Evolutionary conservation across 257 asterid genomes (phyloP).

Genomic region (Verbascum thapsus): DNA sequence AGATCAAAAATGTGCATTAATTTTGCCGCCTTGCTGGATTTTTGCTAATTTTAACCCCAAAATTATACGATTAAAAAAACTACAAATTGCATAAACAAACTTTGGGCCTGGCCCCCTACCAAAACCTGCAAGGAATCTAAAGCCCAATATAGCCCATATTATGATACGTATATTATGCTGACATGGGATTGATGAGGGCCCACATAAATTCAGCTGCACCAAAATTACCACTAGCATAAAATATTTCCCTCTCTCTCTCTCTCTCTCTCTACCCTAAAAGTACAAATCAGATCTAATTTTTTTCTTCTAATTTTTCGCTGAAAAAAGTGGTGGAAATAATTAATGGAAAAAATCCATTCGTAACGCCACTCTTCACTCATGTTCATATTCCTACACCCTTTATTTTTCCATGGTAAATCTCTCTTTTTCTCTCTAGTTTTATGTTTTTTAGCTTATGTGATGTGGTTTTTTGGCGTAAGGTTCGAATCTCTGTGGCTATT

Average conservation of each 20-base stretch:
- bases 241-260: neutral
- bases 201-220: conserved; percentile 23
- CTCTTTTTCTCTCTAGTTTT: conserved; percentile 10
- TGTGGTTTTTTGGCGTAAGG: conserved; percentile 21
- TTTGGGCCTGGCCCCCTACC: neutral
- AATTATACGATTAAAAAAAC: neutral
- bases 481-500: conserved; percentile 19
- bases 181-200: conserved; percentile 24
- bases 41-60: too few relatives aligned
- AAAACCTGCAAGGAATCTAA: neutral
- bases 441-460: neutral
- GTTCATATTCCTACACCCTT: neutral
- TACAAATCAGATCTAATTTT: neutral
- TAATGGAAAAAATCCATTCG: neutral
- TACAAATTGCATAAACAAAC: too few relatives aligned
- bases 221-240: conserved; percentile 16
- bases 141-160: neutral
- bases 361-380: neutral
- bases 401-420: conserved; percentile 19
- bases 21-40: neutral
- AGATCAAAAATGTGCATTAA: neutral
- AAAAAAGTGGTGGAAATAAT: neutral
- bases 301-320: neutral
- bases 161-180: neutral
- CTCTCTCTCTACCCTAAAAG: neutral